Conservation (phyloP, 495 filamentous ascomycete genomes). For the Neurospora sp. region DNA sequence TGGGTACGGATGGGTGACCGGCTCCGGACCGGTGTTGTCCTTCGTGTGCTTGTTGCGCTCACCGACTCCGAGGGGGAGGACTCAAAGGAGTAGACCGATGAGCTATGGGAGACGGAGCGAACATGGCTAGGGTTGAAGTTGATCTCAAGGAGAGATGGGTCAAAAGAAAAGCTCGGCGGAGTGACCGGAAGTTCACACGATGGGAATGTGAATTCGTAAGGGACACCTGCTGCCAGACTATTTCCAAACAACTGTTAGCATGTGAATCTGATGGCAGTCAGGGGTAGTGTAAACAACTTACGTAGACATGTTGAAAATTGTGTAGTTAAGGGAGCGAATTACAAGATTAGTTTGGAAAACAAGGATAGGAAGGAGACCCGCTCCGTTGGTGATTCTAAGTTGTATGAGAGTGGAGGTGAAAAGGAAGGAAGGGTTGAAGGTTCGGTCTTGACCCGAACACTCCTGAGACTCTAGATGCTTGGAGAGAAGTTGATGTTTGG, state of each 20-base stretch:
- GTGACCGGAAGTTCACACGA: constrained; percentile 33
- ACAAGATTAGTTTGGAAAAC: constrained; percentile 21
- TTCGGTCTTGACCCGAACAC: constrained; percentile 13
- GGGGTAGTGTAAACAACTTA: constrained; percentile 19
- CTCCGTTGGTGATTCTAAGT: constrained; percentile 20
- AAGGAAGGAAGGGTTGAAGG: constrained; percentile 10
- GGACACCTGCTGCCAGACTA: constrained; percentile 42
- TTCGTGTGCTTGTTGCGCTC: constrained; percentile 42
- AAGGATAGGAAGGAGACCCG: constrained; percentile 27
- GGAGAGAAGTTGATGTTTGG: constrained; percentile 19
- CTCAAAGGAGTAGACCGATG: constrained; percentile 46
- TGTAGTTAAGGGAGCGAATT: constrained; percentile 18
- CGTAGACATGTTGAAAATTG: constrained; percentile 40
- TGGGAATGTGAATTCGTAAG: constrained; percentile 43
- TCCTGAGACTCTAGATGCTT: constrained; percentile 16
- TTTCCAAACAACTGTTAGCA: constrained; percentile 14
- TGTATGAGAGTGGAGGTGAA: constrained; percentile 12
- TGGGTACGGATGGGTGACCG: constrained; percentile 57
- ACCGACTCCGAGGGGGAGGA: constrained; percentile 68
- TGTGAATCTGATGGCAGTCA: not conserved
- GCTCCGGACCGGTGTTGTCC: constrained; percentile 63
- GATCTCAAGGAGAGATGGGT: constrained; percentile 41
- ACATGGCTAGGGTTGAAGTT: constrained; percentile 35
- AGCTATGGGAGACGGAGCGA: constrained; percentile 42
- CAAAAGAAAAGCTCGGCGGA: constrained; percentile 44